Conservation (phyloP, 106 monocot species). For the Phalaenopsis equestris region DNA sequence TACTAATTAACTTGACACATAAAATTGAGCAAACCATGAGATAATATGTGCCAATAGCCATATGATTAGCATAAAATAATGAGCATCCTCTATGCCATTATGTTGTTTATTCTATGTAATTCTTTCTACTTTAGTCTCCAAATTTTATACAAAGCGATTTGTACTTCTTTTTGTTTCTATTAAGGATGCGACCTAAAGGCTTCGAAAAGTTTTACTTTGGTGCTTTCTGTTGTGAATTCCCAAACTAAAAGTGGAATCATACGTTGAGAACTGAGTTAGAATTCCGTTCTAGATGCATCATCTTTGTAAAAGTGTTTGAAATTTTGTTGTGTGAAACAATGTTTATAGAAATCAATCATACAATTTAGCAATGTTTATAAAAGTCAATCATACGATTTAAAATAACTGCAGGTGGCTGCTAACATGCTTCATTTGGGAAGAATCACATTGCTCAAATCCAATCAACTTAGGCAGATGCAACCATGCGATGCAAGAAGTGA, state of each 20-base stretch:
- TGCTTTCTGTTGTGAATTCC: neutral
- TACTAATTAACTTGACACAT: neutral
- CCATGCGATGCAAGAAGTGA: slow-evolving; percentile 26
- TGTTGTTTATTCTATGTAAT: neutral
- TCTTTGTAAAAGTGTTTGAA: neutral
- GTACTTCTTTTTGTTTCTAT: neutral
- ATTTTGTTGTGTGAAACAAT: too few relatives aligned
- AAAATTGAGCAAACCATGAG: neutral
- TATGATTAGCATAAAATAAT: neutral
- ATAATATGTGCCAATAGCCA: neutral
- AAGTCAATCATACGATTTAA: neutral
- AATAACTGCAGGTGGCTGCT: slow-evolving; percentile 37
- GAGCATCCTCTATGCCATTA: neutral
- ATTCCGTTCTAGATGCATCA: neutral
- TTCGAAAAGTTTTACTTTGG: neutral
- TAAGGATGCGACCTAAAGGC: neutral
- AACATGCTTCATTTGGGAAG: slow-evolving; percentile 70
- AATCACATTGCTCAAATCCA: slow-evolving; percentile 37
- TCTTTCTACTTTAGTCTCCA: neutral
- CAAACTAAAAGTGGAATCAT: neutral
- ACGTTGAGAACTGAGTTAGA: neutral
- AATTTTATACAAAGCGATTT: neutral
- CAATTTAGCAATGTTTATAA: too few relatives aligned
- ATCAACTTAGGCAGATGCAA: slow-evolving; percentile 23
- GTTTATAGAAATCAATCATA: too few relatives aligned